Evolutionary conservation across 140 eudicot genomes (phyloP), one percentile per base, ranked within the genome.

Genomic region (Erigeron philadelphicus): DNA sequence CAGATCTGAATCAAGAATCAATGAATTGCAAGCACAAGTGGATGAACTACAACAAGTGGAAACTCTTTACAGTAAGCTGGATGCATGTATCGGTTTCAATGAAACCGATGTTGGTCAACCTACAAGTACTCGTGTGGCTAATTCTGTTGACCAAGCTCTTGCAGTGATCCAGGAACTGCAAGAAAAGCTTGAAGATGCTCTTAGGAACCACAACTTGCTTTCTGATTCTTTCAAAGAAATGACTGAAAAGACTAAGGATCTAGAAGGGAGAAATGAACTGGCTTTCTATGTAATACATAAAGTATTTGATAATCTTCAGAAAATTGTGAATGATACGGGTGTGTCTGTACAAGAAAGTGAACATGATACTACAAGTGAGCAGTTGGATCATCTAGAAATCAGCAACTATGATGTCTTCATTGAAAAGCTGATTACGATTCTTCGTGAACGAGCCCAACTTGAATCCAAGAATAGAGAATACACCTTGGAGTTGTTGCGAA

Each of bases 281-380:
- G 81, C 84, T 61, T 60, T 64, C 47, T 69, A 42, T 72, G 52
- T 82, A 9, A 77, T 93, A 75, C 81, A 80, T 62, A 84, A 66
- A 76, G 81, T 87, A 41, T 85, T 81, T 71, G 69, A 77, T 72
- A 84, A 76, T 66, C 94, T 93, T 57, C 75, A 74, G 70, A 78
- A 72, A 73, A 76, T 88, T 74, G 85, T 93, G 66, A 61, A 77
- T 23, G 79, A 67, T 78, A 68, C 81, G 9, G 70, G 35, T 43
- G 81, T 77, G 41, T 25, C 66, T 57, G 44, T 70, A 18, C 84
- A 79, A 75, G 87, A 80, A 77, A 60, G 68, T 66, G 85, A 81
- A 64, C 67, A 64, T 40, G 83, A 52, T 52, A 54, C 70, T 57
- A 75, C 45, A 45, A 67, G 66, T 64, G 75, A 72, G 55, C 50